Evolutionary conservation across 129 eudicot species (phyloP), one percentile per base, ranked within the genome.

Genomic region (Gnaphalium uliginosum): DNA sequence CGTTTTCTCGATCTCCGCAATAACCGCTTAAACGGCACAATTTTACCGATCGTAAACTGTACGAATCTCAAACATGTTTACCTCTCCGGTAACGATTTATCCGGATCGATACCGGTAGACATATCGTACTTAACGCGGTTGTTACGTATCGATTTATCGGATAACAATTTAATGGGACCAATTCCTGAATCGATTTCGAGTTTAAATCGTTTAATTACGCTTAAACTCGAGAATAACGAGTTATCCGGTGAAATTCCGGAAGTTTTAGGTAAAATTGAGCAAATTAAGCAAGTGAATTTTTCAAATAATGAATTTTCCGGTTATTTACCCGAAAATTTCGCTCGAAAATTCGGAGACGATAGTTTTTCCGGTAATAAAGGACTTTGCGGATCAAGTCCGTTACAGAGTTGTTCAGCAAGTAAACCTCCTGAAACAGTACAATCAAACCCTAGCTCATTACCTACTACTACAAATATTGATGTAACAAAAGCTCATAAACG

Each of bases 311-410:
- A 85, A 61, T 53, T 94, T 14, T 83, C 61, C 73, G 99, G 99
- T 6, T 59, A 14, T 11, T 21, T 91, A 8, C 86, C 96, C 8
- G 79, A 76, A 1, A 71, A 27, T 4, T 22, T 94, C 6, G 43
- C 78, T 2, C 59, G 72, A 27, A 81, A 58, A 25, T 91, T 80
- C 35, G 91, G 96, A 0, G 75, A 23, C 6, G 26, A 19, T 8
- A 88, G 96, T 76, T 94, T 94, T 66, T 53, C 85, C 41, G 99
- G 99, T n/a, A 94, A 94, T 71, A 81, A 85, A 78, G 93, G 82
- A 8, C 80, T 94, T 4, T 94, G 99, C 41, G 96, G 91, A 24
- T 69, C 82, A 2, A 71, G 69, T 22, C 88, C 87, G 4, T 81
- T 87, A 18, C 88, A 82, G 7, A 71, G 66, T 8, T 93, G 98